Base-by-base conservation (phyloP, 2,329 filamentous ascomycete genomes). In the Mycosphaerella sp. region DNA sequence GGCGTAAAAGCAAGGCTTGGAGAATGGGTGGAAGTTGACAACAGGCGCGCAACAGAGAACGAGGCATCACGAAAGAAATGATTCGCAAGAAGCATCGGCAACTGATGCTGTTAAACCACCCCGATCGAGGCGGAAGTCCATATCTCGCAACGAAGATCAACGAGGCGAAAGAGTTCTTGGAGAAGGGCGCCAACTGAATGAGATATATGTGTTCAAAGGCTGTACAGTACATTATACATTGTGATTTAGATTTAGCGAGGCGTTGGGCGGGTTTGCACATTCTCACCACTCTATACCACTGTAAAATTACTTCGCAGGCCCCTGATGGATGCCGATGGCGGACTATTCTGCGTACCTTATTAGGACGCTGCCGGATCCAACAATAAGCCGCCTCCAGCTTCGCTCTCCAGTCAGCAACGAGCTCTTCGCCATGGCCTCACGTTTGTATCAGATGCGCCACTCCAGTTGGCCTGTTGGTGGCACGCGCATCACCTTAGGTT, bases 101-200 rank as follows among this genome's bases (percentile, higher is more conserved):
- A 51, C 83, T 97, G 62, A 98, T 98, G 92, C 83, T 98, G 53
- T 79, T 95, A 62, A 98, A 98, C 78, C 93, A 98, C 73, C 93
- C 93, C 60, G 93, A 98, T 78, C 87, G 93, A 69, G 93, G 93
- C 62, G 93, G 93, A 39, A 96, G 90, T 69, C 93, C 93, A 6
- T 98, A 97, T 70, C 76, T 98, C 43, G 93, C 93, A 11, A 96
- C 91, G 51, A 98, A 98, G 74, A 87, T 98, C 70, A 98, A 98
- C 74, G 93, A 98, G 73, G 93, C 93, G 39, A 98, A 98, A 74
- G 92, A 97, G 71, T 82, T 97, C 59, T 71, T 98, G 62, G 93
- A 98, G 70, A 96, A 95, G 63, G 57, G 57, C 11, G 46, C 29
- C 10, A 44, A 51, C 12, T 29, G 26, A 29, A 29, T 29, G 26